Base-by-base conservation (phyloP, 2,329 filamentous ascomycete genomes). In the Bipolaris gigantea region DNA sequence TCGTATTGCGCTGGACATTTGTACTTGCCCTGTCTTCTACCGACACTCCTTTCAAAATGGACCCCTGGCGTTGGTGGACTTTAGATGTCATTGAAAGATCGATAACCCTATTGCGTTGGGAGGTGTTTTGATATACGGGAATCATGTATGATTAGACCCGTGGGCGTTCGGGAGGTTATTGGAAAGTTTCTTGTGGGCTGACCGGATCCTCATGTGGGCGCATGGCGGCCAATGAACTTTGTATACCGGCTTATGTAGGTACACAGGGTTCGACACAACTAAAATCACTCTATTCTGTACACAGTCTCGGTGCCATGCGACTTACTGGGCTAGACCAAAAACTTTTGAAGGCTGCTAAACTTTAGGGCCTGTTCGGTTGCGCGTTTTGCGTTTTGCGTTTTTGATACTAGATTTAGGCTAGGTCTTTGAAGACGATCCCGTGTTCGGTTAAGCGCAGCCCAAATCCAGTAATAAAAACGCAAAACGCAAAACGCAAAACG, bases 1-100 rank as follows among this genome's bases (percentile, higher is more conserved):
- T 18, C n/a, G 25, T 21, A 13, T 27, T 36, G 33, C 55, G 45
- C 3, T 38, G 8, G 25, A 30, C 23, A 50, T 32, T 18, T 15
- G 18, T 25, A 32, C 27, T 18, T 36, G 23, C 13, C 21, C 18
- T 35, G n/a, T 55, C 30, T 51, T 21, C 25, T 38, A 44, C 44
- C 52, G 52, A 50, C 52, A 33, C 52, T 60, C 46, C 52, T 40
- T n/a, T 34, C 50, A 52, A 53, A 48, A 16, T 44, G 43, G 21
- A 48, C 57, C 15, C 27, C 36, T 16, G 54, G 57, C 52, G 52
- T 61, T 50, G 46, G 11, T 18, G n/a, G 35, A 25, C 10, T 51
- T 40, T n/a, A 38, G 25, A 18, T 41, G 41, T 23, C 15, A n/a
- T 34, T 43, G 30, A 25, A 38, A 41, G 44, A 39, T 10, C 23